Conservation (phyloP, 1,139 yeast species). For the Saccharomyces hybrid region DNA sequence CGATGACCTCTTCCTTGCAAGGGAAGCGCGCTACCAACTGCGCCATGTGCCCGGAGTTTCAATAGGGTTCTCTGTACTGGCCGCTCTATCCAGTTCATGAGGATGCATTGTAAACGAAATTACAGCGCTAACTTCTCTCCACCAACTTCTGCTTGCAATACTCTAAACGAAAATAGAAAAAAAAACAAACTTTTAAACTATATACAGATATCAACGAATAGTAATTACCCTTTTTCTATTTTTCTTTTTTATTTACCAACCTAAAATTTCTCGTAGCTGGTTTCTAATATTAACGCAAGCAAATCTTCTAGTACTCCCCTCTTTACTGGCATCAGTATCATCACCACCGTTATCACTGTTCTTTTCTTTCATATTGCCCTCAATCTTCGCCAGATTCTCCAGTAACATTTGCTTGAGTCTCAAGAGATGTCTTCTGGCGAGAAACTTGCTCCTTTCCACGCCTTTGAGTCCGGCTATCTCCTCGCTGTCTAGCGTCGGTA, state of each 20-base stretch:
- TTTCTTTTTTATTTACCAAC: not conserved
- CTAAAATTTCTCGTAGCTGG: not conserved
- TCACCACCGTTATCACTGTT: not conserved
- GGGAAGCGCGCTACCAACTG: constrained; percentile 33
- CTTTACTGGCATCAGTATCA: not conserved
- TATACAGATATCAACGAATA: not conserved
- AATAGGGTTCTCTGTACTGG: not conserved
- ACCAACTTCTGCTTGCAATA: too few species aligned
- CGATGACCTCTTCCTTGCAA: constrained; percentile 32
- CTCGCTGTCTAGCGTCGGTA: constrained; percentile 7
- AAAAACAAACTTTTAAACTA: not conserved
- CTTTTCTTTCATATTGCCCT: constrained; percentile 1
- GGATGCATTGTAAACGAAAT: too few species aligned
- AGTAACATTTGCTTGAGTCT: constrained; percentile 16
- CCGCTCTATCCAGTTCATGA: not conserved
- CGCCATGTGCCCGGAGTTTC: constrained; percentile 26
- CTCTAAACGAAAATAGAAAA: too few species aligned
- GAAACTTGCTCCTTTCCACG: constrained; percentile 11
- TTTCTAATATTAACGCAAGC: not conserved
- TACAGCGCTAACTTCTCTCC: too few species aligned
- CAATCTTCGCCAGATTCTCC: constrained; percentile 10
- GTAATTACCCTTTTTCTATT: not conserved
- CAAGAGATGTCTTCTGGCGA: constrained; percentile 15
- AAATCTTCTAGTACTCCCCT: not conserved
- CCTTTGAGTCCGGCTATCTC: not conserved